A percentile compares a stretch with the other conserved stretches of the same genome.
Evolutionary conservation across 208 protist species (phyloP).

Genomic region (Naegleria fowleri): DNA sequence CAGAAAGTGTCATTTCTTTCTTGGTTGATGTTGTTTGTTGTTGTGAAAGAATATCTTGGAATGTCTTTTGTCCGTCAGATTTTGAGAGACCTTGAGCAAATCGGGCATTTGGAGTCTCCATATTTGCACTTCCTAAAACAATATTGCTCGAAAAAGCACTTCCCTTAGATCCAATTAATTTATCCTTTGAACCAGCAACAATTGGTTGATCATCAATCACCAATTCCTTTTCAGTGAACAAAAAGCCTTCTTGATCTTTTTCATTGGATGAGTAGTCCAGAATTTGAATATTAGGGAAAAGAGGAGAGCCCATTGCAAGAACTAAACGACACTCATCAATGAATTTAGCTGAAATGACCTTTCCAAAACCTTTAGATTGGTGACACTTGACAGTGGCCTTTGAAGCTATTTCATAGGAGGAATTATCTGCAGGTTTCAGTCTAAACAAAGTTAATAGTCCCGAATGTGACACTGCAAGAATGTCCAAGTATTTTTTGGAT

Average conservation of each 20-base stretch:
- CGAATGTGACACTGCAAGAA: neutral
- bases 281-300: neutral
- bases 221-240: neutral
- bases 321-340: neutral
- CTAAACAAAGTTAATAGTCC: neutral
- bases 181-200: neutral
- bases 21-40: neutral
- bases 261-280: neutral
- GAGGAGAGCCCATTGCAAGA: neutral
- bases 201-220: neutral
- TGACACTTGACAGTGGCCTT: neutral
- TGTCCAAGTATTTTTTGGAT: neutral
- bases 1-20: neutral
- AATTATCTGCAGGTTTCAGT: neutral
- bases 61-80: neutral
- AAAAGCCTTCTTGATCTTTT: neutral
- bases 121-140: neutral
- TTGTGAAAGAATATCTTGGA: neutral
- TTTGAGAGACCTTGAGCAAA: neutral
- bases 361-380: neutral
- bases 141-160: neutral
- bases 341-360: neutral
- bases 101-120: neutral
- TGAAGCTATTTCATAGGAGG: neutral
- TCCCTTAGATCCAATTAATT: neutral